Base-by-base conservation (phyloP, 1,139 yeast genomes). In the Blastobotrys petasosporus region DNA sequence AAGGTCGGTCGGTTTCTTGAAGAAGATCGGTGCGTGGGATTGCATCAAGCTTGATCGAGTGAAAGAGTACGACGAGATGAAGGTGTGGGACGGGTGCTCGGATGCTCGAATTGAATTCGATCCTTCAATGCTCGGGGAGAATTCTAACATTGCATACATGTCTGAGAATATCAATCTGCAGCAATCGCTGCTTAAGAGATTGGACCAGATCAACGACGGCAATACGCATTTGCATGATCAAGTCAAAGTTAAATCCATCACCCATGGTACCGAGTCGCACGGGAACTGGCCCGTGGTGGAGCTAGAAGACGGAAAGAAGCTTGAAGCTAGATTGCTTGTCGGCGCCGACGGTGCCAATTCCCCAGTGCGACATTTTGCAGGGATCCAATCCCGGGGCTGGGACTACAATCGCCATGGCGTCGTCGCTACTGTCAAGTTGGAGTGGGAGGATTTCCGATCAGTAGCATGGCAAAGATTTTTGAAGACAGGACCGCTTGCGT, bases 281-380 rank as follows among this genome's bases (percentile, higher is more conserved):
- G 42, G 48, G 1, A 48, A 79, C 44, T 87, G 96, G 95, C 97
- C 97, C 0, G 63, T 80, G 5, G 80, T 92, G 2, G 73, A 76
- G 23, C 70, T 92, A 16, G 78, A 79, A 17, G 76, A 78, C 51
- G 97, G 96, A 1, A 75, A 76, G 12, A 56, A 62, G 12, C 69
- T 83, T 42, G 77, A 77, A 56, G 76, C 97, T 0, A 71, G 97
- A 50, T 70, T 92, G 20, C 71, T 92, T 32, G 79, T 90, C 11
- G 99, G 99, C 8, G 95, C 97, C 16, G 98, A 92, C 63, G 99
- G 99, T 0, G 87, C 81, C 62, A 87, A 90, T 64, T 88, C 97
- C 0, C 97, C 97, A 0, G 98, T 85, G 2, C 75, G 97, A 39
- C 73, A 77, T 53, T 90, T 77, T 61, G 84, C 97, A 0, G 80